Base-by-base conservation (phyloP, 139 green algal genomes). In the Marvania coccoides region DNA sequence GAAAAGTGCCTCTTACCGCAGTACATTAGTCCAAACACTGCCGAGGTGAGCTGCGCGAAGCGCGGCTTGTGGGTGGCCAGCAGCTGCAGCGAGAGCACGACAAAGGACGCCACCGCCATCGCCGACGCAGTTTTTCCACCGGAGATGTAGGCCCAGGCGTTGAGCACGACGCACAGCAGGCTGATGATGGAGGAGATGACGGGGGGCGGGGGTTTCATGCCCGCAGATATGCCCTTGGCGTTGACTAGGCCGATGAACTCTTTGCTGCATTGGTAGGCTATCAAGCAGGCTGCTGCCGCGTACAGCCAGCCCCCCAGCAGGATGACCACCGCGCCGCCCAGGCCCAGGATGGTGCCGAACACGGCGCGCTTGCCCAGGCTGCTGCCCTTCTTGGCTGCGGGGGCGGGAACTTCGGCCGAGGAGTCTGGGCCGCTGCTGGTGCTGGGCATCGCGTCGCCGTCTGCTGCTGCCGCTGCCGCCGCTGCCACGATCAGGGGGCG, bases 21-120 rank as follows among this genome's bases (percentile, higher is more conserved):
- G 76, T 97, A 97, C 31, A 97, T 89, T 23, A 97, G 67, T 23
- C 89, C 90, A 75, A 96, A 96, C 12, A 96, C 61, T 4, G 83
- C 82, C 2, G 82, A 90, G 1, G 90, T 80, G 26, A 96, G 80
- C 78, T 95, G 87, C 14, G 83, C 64, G 47, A 95, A 95, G 48
- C 78, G 84, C 9, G 87, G 85, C 66, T 89, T 90, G 38, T 76
- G 65, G 8, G 69, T 76, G 8, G 66, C 67, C 3, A 91, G 30
- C 3, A 95, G 68, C 47, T 96, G 81, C 51, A 91, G 71, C 24
- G 80, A 84, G 6, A 95, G 76, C 45, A 94, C 68, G 3, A 85
- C 28, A 64, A 97, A 95, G n/a, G 83, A 69, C 2, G 87, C 78
- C 14, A 95, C 78, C 0, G 88, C 85, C 56, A 79, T 74, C 29